These are phyloP conservation scores for Leersia perrieri DNA, from an alignment of 176 grass and related monocot species.

Conservation along the genomic window DNA sequence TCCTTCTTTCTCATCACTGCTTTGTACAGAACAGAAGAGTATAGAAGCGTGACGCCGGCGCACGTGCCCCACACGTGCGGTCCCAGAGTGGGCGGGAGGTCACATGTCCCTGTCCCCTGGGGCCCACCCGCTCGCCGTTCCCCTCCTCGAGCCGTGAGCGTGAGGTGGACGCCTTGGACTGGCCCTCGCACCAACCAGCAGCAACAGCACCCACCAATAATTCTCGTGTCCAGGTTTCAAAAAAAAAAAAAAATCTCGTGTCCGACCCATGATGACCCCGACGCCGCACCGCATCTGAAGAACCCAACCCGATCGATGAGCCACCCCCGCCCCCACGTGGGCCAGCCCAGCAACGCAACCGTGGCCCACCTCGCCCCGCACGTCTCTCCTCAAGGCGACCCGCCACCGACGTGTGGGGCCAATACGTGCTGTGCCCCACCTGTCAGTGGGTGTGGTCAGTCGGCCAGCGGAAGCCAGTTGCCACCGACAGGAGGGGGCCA, in stretches of 20 bases:
- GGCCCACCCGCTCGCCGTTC: slow-evolving; percentile 9
- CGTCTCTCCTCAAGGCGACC: accelerated
- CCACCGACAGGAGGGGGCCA: slow-evolving; percentile 23
- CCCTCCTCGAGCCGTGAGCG: background rate
- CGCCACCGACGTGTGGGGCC: background rate
- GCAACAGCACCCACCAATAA: slow-evolving; percentile 21
- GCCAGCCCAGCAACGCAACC: background rate
- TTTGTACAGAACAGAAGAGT: background rate
- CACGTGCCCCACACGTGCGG: slow-evolving; percentile 34
- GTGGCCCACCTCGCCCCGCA: background rate
- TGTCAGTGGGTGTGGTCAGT: background rate
- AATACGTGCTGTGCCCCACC: accelerated
- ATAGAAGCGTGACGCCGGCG: background rate
- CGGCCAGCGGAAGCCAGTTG: background rate
- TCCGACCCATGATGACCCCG: background rate
- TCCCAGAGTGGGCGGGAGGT: background rate
- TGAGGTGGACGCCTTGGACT: slow-evolving; percentile 13
- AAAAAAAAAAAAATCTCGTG: too few relatives aligned
- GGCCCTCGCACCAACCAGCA: slow-evolving; percentile 32
- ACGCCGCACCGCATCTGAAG: slow-evolving; percentile 16
- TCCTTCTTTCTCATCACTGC: background rate
- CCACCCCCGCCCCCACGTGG: slow-evolving; percentile 28
- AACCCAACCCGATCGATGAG: background rate
- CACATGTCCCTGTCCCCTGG: slow-evolving; percentile 1
- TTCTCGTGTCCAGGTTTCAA: background rate